Evolutionary conservation across 2,329 filamentous ascomycete species (phyloP), one percentile per base, ranked within the genome.

Genomic region (Penicillium sp.): DNA sequence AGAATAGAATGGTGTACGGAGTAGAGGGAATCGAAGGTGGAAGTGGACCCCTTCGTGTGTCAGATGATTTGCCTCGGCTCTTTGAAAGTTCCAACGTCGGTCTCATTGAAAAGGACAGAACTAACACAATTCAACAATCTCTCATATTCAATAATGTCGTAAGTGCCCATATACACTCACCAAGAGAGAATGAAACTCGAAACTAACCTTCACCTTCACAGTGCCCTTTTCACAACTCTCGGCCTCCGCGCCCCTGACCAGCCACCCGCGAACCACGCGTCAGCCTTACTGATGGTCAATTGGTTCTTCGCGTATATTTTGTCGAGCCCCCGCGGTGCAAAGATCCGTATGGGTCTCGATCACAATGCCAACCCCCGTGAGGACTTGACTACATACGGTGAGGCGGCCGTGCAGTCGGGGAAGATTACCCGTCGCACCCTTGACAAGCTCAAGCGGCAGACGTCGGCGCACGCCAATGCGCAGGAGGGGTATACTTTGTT

Each of bases 401-500:
- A 70, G 23, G 59, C 59, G 2, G 73, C 72, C 3, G 70, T 75
- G 4, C 63, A 65, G 42, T 64, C 68, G 16, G 70, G 69, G 25
- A 74, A 74, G 54, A 60, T 77, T 32, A 70, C 64, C 6, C 72
- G 71, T 35, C 46, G 51, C 7, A 66, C 71, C 39, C 62, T 77
- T 29, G 63, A 75, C 40, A 66, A 63, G 45, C 58, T 77, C 18
- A 71, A 70, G 45, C 68, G 74, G 6, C 60, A 68, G 44, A 72
- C 77, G 46, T 63, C 66, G 12, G 70, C 70, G 16, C 68, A 73
- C 56, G 68, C 70, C 9, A 68, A 68, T 58, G 55, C 60, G 1
- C 50, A 66, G 6, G 75, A 78, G 59, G 63, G 72, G 8, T 77
- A 65, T 52, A 58, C 73, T 0, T 55, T 77, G 2, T 72, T 77